Conservation (phyloP, 2,329 filamentous ascomycete species). For the Paecilomyces niveus region DNA sequence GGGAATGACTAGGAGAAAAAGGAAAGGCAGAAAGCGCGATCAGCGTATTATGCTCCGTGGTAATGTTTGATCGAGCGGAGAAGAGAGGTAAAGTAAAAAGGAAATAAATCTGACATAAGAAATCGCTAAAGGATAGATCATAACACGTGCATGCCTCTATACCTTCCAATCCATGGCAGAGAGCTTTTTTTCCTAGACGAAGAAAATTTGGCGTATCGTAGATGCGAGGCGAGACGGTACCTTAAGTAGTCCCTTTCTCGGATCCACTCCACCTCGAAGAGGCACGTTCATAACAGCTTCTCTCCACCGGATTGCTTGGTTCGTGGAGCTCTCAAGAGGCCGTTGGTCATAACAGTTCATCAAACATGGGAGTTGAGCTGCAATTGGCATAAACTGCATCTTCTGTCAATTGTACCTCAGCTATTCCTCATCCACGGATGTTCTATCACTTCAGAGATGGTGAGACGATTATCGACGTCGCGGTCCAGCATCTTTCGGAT, state of each 20-base stretch:
- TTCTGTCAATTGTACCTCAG: constrained; percentile 6
- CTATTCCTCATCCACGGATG: constrained; percentile 65
- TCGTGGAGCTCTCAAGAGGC: not conserved
- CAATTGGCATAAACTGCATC: not conserved
- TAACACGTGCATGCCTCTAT: not conserved
- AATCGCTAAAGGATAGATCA: not conserved
- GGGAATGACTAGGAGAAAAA: not conserved
- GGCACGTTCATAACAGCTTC: not conserved
- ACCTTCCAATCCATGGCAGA: not conserved
- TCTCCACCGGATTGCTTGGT: not conserved
- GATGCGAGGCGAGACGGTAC: not conserved
- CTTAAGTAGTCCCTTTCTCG: not conserved
- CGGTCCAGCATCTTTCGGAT: constrained; percentile 89
- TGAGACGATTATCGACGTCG: constrained; percentile 72
- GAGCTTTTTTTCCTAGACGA: not conserved
- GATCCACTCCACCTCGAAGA: not conserved
- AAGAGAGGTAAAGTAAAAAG: not conserved
- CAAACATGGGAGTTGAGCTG: not conserved
- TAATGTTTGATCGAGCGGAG: not conserved
- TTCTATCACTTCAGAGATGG: constrained; percentile 79
- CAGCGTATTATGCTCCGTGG: not conserved
- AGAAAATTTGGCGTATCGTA: constrained; percentile 1
- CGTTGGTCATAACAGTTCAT: not conserved
- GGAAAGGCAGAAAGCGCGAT: not conserved
- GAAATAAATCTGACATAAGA: not conserved